Conservation (phyloP, 768 basidiomycete species). For the Coprinellus micaceus region DNA sequence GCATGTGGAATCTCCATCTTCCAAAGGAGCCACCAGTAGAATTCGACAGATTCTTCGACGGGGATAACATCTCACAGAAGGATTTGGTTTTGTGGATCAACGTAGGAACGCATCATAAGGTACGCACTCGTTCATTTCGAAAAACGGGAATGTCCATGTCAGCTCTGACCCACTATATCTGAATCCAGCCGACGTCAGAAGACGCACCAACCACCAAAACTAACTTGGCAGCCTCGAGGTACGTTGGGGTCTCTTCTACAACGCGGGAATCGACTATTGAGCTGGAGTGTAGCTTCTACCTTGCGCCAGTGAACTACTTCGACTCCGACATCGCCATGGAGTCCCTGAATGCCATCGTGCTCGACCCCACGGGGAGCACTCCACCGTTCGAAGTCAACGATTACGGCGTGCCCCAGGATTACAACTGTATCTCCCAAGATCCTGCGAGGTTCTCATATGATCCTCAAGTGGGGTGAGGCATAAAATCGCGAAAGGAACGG, state of each 20-base stretch:
- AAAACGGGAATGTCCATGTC: conserved; percentile 48
- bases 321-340: conserved; percentile 62
- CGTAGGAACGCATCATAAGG: conserved; percentile 63
- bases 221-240: conserved; percentile 54
- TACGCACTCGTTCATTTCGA: conserved; percentile 49
- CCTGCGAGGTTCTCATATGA: conserved; percentile 22
- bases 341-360: conserved; percentile 43
- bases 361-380: too few species aligned
- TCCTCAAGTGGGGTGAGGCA: not conserved
- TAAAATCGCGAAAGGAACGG: too few species aligned
- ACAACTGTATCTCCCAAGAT: conserved; percentile 21
- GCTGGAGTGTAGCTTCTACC: conserved; percentile 41
- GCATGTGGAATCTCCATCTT: conserved; percentile 62
- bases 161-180: conserved; percentile 36
- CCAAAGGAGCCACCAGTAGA: conserved; percentile 53
- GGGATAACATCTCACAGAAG: conserved; percentile 59
- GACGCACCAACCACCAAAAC: conserved; percentile 61
- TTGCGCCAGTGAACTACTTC: conserved; percentile 64
- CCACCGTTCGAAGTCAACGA: conserved; percentile 50
- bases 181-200: conserved; percentile 56
- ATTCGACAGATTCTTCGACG: conserved; percentile 62
- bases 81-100: conserved; percentile 71
- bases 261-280: too few species aligned
- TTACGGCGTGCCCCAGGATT: conserved; percentile 44
- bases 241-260: conserved; percentile 10